Conservation (phyloP, 2,329 filamentous ascomycete species). For the Ceratocystis variospora region DNA sequence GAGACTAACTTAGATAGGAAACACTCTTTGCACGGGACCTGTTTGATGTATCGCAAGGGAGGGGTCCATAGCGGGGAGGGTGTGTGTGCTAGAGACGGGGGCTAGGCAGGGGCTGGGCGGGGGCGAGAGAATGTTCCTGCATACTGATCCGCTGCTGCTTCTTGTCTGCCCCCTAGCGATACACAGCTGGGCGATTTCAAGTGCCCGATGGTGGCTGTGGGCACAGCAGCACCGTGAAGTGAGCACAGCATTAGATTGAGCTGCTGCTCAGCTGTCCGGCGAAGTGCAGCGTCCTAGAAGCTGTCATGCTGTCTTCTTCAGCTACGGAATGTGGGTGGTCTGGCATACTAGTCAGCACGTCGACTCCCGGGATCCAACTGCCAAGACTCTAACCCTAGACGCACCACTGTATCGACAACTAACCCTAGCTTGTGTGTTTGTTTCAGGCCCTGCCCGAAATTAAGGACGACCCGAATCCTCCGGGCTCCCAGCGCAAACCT, state of each 20-base stretch:
- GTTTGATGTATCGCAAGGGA: background rate
- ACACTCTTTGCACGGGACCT: background rate
- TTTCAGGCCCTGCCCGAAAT: background rate
- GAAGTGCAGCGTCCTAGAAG: too few species aligned
- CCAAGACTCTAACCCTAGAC: background rate
- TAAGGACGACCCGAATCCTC: background rate
- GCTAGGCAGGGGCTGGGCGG: background rate
- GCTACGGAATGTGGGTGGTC: background rate
- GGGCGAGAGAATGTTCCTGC: too few species aligned
- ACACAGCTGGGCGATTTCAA: too few species aligned
- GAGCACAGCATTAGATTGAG: too few species aligned
- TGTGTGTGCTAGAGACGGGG: background rate
- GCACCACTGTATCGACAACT: background rate
- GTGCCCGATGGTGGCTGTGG: too few species aligned
- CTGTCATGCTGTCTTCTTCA: too few species aligned
- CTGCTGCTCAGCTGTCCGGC: too few species aligned
- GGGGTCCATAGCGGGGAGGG: background rate
- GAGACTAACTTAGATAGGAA: slow-evolving; percentile 12
- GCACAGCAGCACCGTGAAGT: too few species aligned
- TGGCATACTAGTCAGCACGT: background rate
- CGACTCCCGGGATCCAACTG: background rate
- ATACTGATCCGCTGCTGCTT: too few species aligned
- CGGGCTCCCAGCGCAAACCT: background rate
- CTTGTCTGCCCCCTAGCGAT: too few species aligned
- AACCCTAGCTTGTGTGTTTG: background rate